Conservation (phyloP, 2,329 filamentous ascomycete species). For the Plectosphaerella plurivora region DNA sequence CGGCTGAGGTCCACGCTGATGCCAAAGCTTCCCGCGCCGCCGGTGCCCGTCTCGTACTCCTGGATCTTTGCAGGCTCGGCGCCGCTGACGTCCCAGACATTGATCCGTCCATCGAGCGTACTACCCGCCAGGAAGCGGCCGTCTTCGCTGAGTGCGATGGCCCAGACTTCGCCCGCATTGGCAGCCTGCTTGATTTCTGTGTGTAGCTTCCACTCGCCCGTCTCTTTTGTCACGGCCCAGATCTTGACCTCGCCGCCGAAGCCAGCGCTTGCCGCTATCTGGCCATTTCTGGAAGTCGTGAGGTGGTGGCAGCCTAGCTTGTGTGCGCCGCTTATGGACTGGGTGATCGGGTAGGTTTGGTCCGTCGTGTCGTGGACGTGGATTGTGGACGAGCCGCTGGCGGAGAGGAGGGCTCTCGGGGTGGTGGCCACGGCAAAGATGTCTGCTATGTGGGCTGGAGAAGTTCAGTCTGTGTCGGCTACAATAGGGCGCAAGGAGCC, state of each 20-base stretch:
- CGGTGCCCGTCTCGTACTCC: conserved; percentile 73
- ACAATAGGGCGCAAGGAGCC: conserved; percentile 14
- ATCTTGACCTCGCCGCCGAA: conserved; percentile 87
- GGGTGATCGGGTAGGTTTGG: conserved; percentile 69
- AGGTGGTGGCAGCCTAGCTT: conserved; percentile 90
- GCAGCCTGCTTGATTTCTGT: conserved; percentile 41
- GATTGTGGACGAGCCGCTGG: conserved; percentile 77
- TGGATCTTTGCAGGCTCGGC: conserved; percentile 61
- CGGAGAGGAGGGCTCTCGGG: conserved; percentile 69
- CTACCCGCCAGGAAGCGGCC: conserved; percentile 83
- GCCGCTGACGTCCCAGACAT: conserved; percentile 72
- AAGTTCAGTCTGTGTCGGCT: neutral
- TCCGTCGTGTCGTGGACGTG: conserved; percentile 73
- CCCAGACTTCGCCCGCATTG: conserved; percentile 76
- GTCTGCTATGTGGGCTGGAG: conserved; percentile 72
- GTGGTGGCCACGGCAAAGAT: conserved; percentile 82
- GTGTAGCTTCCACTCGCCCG: conserved; percentile 48
- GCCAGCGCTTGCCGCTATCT: conserved; percentile 73
- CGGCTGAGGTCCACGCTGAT: conserved; percentile 76
- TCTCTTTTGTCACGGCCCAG: conserved; percentile 62
- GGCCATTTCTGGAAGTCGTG: conserved; percentile 63
- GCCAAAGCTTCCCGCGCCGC: conserved; percentile 80
- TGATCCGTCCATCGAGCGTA: conserved; percentile 81
- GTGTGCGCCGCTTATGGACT: conserved; percentile 77
- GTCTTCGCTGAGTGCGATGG: conserved; percentile 77